Evolutionary conservation across 2,329 filamentous ascomycete genomes (phyloP).

Genomic region (Pestalotiopsis sp.): DNA sequence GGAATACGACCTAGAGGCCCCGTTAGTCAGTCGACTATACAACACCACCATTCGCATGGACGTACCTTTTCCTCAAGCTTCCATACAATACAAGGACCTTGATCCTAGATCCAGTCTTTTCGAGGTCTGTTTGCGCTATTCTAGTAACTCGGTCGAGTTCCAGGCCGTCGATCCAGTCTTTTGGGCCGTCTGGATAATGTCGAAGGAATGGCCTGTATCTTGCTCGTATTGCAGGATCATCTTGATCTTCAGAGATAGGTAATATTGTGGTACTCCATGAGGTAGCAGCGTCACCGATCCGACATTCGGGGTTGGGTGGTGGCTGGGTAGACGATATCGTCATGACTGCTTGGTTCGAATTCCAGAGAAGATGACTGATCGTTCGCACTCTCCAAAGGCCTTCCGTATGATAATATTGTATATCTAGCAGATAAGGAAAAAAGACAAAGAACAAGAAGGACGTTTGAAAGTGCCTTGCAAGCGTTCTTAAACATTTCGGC

Average conservation of each 20-base stretch:
- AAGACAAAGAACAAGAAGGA: neutral
- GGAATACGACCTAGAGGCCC: constrained; percentile 56
- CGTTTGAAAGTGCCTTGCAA: neutral
- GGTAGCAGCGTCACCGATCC: neutral
- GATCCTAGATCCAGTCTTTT: constrained; percentile 35
- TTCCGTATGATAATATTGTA: neutral
- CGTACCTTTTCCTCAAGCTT: constrained; percentile 49
- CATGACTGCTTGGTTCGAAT: no score
- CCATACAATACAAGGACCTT: constrained; percentile 64
- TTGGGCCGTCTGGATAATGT: constrained; percentile 30
- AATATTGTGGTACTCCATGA: neutral
- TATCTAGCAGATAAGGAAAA: neutral
- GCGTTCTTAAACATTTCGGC: neutral
- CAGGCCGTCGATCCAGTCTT: constrained; percentile 58
- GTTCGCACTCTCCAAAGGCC: neutral
- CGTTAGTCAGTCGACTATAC: neutral
- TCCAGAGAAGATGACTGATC: neutral
- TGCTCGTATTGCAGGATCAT: neutral
- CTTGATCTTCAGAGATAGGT: neutral
- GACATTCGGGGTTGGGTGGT: neutral
- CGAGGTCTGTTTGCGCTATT: constrained; percentile 51
- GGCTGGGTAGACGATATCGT: neutral
- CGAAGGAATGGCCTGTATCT: constrained; percentile 60
- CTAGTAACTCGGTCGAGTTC: constrained; percentile 55
- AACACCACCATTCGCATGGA: neutral